Percentiles rank a stretch among this genome's conserved stretches.
phyloP scores from a whole-genome alignment of 1,284 basidiomycete genomes.

The Irpex sp. region DNA sequence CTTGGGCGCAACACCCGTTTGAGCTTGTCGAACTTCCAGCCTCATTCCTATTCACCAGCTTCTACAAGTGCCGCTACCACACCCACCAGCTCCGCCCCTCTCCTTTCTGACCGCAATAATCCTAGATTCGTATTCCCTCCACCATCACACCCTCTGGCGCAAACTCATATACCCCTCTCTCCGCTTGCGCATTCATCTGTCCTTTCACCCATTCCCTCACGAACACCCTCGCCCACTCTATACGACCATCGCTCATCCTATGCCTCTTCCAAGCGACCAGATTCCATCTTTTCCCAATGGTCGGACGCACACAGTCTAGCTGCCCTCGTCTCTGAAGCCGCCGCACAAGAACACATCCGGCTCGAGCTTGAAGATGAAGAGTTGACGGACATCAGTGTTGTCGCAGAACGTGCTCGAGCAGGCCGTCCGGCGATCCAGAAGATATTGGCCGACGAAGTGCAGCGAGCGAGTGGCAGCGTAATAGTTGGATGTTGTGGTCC shows the following conservation, averaged over 20 bases:
- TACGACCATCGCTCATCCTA: slow-evolving; percentile 1
- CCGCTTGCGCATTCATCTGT: background rate
- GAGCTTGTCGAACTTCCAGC: slow-evolving; percentile 2
- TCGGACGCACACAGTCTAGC: slow-evolving; percentile 29
- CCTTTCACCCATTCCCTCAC: background rate
- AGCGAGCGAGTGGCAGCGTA: slow-evolving; percentile 49
- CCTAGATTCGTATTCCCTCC: slow-evolving; percentile 10
- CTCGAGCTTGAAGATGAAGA: slow-evolving; percentile 67
- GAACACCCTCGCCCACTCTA: background rate
- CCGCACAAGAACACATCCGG: slow-evolving; percentile 27
- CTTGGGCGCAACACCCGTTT: slow-evolving; percentile 1
- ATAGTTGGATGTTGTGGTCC: slow-evolving; percentile 82
- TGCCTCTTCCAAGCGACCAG: slow-evolving; percentile 7
- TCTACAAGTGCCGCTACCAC: slow-evolving; percentile 5
- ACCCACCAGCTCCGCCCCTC: slow-evolving; percentile 20
- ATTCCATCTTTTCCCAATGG: slow-evolving; percentile 17
- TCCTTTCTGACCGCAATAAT: slow-evolving; percentile 11
- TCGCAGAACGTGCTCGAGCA: slow-evolving; percentile 68
- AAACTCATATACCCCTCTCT: background rate
- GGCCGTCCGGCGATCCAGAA: slow-evolving; percentile 73
- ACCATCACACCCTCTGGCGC: background rate
- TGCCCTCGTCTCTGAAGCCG: slow-evolving; percentile 23
- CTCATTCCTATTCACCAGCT: background rate
- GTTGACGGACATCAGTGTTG: slow-evolving; percentile 58
- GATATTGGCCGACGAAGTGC: slow-evolving; percentile 67